A percentile compares a stretch with the other conserved stretches of the same genome.
Conservation (phyloP, 176 grass and related monocot genomes). For the Triticum urartu region DNA sequence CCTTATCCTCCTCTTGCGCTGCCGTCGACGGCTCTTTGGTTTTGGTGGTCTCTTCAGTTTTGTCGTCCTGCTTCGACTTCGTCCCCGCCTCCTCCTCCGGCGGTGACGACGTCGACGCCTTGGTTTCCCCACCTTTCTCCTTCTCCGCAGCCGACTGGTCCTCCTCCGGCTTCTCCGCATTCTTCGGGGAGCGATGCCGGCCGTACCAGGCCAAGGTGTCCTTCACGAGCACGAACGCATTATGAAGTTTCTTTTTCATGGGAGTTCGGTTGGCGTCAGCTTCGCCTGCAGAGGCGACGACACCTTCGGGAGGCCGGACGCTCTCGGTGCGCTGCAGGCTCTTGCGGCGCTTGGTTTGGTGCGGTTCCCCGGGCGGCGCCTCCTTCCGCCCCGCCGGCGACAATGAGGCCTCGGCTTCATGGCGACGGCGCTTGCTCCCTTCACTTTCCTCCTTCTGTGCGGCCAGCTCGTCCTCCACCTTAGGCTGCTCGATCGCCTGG, state of each 20-base stretch:
- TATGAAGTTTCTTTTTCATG: neutral
- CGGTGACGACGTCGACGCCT: neutral
- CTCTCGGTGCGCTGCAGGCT: neutral
- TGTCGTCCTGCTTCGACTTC: neutral
- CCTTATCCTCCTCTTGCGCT: neutral
- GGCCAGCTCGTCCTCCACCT: neutral
- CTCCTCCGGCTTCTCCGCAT: neutral
- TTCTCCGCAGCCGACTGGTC: neutral
- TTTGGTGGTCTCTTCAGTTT: neutral
- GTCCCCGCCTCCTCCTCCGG: neutral
- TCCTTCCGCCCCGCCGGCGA: neutral
- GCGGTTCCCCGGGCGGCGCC: neutral
- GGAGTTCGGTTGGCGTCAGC: neutral
- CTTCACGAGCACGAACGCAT: neutral
- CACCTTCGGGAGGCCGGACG: neutral
- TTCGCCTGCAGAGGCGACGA: neutral
- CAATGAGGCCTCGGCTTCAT: neutral
- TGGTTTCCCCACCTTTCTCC: neutral
- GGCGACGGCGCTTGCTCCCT: neutral
- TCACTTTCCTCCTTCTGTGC: neutral
- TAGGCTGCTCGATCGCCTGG: neutral
- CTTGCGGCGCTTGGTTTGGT: constrained; percentile 1
- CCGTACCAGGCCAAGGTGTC: neutral
- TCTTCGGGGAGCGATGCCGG: neutral
- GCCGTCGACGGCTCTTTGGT: neutral